Conservation (phyloP, 2,329 filamentous ascomycete species). For the Neofusicoccum ribis region DNA sequence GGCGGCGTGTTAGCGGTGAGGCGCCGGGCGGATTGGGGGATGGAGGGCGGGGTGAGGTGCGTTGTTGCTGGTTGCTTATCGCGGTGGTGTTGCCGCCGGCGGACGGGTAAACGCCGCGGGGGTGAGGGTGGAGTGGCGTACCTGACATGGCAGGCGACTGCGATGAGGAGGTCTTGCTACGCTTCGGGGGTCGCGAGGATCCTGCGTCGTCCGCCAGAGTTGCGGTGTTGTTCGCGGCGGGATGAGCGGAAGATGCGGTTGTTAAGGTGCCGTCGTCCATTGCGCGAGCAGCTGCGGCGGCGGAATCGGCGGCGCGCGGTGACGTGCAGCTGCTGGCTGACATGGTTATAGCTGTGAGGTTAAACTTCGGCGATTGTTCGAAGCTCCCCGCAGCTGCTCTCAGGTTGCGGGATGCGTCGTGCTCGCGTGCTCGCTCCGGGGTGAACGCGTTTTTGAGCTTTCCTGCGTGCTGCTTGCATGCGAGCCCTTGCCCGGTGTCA, state of each 20-base stretch:
- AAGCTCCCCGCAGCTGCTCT: no score
- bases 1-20: not conserved
- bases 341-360: not conserved
- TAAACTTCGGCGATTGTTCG: not conserved
- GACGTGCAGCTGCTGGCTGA: conserved; percentile 1
- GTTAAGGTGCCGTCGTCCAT: not conserved
- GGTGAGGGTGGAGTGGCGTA: not conserved
- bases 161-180: conserved; percentile 7
- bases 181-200: conserved; percentile 10
- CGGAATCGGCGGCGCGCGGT: conserved; percentile 4
- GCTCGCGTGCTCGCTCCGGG: not conserved
- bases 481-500: not conserved
- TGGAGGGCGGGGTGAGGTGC: not conserved
- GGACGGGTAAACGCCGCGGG: not conserved
- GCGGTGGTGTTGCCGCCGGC: not conserved
- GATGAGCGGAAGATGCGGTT: not conserved
- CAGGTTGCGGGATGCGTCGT: not conserved
- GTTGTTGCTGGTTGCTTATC: not conserved
- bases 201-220: conserved; percentile 17
- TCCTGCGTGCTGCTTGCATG: not conserved
- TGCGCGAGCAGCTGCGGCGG: not conserved
- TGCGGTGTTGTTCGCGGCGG: conserved; percentile 1
- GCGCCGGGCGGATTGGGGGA: not conserved
- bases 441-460: not conserved
- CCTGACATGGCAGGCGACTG: conserved; percentile 15